Base-by-base conservation (phyloP, 1,284 basidiomycete species). In the Pyrrhoderma noxium region DNA sequence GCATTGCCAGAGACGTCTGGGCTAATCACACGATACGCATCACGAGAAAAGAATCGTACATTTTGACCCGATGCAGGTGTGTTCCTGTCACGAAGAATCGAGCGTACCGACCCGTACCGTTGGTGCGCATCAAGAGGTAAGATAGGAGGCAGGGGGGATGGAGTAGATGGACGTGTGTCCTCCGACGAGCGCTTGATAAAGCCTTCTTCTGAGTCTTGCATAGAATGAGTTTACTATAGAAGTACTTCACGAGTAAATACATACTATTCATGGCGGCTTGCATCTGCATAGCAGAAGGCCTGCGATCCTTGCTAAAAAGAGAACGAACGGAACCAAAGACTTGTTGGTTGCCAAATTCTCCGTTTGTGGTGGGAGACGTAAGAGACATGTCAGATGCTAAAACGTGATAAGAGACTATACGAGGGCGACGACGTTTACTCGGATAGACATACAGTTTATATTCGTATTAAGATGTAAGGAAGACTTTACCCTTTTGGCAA, bases 51-150 rank as follows among this genome's bases (percentile, higher is more conserved):
- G 67, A 85, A 86, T 7, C 82, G 80, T 19, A 85, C 84, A 58
- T 77, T 85, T 61, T 81, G 80, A 8, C 82, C 82, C 3, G 82
- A 82, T 2, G 77, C 80, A n/a, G 84, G 84, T 0, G 84, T 84
- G 47, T 80, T 80, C 7, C 73, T 74, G 54, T 82, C 79, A 35
- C 81, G 79, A 19, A 87, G 70, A 56, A 86, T 86, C 16, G 84
- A 85, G 21, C 83, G 76, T 3, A 84, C 67, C 14, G 82, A 83
- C 45, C 46, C 52, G 44, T 14, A 49, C 18, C 36, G 45, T 52
- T 9, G 54, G 41, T 35, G 60, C 55, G n/a, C 50, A 49, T 22
- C 62, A 47, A 22, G 47, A 18, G 18, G 57, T 18, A 21, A 59
- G 51, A 22, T 62, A 55, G 34, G 64, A 58, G 60, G 56, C 21